These are phyloP conservation scores for Aspergillus hiratsukae DNA, from an alignment of 2,329 filamentous ascomycete species.

Conservation along the genomic window DNA sequence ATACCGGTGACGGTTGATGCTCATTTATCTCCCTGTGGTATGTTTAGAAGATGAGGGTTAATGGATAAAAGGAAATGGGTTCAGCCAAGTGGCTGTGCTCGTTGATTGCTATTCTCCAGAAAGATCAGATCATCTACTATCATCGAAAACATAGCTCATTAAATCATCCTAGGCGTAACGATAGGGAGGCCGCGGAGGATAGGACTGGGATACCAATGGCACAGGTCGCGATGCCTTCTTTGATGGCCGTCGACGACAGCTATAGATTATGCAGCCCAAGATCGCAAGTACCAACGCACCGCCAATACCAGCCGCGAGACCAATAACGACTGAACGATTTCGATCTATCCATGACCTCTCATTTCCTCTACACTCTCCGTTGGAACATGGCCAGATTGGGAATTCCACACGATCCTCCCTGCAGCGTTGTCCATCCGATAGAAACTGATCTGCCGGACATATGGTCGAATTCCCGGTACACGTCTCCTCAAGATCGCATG, in stretches of 20 bases:
- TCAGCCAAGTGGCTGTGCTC: too few species aligned
- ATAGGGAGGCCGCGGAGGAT: neutral
- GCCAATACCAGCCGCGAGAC: constrained; percentile 11
- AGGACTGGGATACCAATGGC: neutral
- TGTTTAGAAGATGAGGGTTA: too few species aligned
- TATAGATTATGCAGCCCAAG: constrained; percentile 4
- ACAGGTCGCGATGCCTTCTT: neutral
- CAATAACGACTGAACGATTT: constrained; percentile 9
- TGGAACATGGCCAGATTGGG: constrained; percentile 2
- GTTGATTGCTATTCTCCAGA: neutral
- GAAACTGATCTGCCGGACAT: constrained; percentile 7
- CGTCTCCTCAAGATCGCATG: constrained; percentile 8
- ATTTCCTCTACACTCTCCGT: constrained; percentile 5
- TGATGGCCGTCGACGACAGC: constrained; percentile 4
- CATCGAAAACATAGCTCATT: neutral
- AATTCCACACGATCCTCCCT: neutral
- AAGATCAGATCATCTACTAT: neutral
- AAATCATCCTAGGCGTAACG: neutral
- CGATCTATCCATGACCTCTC: constrained; percentile 10
- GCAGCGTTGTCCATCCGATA: constrained; percentile 5
- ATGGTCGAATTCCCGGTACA: constrained; percentile 4
- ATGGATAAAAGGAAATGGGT: neutral
- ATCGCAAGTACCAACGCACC: constrained; percentile 9
- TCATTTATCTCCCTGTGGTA: too few species aligned
- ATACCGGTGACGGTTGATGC: too few species aligned